A percentile compares a stretch with the other conserved stretches of the same genome.
phyloP scores from a whole-genome alignment of 1,284 basidiomycete genomes.

The Rhodotorula mucilaginosa region DNA sequence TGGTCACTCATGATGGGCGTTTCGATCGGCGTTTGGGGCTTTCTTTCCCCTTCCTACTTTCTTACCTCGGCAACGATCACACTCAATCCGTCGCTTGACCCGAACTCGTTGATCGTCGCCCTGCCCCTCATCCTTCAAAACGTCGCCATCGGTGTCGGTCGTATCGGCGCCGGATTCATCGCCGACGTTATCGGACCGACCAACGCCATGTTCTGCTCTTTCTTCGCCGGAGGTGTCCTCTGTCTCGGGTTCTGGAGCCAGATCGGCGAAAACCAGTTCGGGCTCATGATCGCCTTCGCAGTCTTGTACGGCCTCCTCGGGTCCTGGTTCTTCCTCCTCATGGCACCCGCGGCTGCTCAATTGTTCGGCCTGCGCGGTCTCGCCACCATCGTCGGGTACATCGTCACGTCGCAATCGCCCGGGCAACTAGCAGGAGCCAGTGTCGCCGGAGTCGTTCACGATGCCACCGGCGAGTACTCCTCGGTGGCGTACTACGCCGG shows the following conservation, averaged over 20 bases:
- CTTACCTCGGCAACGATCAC: conserved; percentile 30
- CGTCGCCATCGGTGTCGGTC: conserved; percentile 31
- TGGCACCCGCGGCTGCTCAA: conserved; percentile 12
- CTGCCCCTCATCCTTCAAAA: conserved; percentile 37
- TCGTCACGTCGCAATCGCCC: conserved; percentile 26
- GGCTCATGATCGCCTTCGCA: conserved; percentile 30
- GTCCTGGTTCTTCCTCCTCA: conserved; percentile 30
- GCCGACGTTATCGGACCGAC: conserved; percentile 36
- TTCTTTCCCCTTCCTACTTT: conserved; percentile 32
- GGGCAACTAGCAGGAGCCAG: conserved; percentile 35
- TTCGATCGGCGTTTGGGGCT: conserved; percentile 20
- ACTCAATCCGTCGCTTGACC: conserved; percentile 22
- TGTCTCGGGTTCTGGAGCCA: conserved; percentile 36
- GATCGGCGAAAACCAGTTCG: conserved; percentile 17
- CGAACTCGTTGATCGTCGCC: conserved; percentile 28
- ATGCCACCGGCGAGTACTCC: conserved; percentile 10
- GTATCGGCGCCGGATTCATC: conserved; percentile 33
- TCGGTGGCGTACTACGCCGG: conserved; percentile 29
- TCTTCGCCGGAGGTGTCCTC: conserved; percentile 33
- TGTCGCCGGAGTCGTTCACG: conserved; percentile 27
- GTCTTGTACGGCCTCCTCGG: conserved; percentile 25
- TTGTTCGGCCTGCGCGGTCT: conserved; percentile 38
- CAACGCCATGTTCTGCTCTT: conserved; percentile 34
- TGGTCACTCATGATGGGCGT: conserved; percentile 12
- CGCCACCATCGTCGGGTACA: conserved; percentile 37